Conservation (phyloP, 106 monocot species). For the Xerophyta viscosa region DNA sequence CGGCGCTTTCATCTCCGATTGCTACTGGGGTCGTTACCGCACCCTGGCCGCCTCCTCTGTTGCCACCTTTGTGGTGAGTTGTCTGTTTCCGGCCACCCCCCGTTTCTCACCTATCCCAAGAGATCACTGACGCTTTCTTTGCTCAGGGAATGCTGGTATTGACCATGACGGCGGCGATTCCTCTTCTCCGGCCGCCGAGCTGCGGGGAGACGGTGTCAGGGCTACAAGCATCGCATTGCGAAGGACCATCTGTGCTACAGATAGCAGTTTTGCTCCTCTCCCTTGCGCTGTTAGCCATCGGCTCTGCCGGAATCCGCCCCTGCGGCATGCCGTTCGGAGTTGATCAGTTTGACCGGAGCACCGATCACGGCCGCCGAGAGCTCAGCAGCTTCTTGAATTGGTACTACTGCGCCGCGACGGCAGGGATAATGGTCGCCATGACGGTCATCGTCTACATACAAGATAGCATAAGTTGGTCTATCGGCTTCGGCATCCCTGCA, state of each 20-base stretch:
- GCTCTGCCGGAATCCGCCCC: conserved; percentile 31
- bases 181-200: conserved; percentile 14
- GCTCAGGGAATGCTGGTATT: conserved; percentile 51
- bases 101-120: too few species aligned
- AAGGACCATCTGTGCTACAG: conserved; percentile 13
- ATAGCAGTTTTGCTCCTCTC: conserved; percentile 23
- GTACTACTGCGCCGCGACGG: conserved; percentile 60
- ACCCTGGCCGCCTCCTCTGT: conserved; percentile 26
- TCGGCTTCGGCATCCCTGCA: conserved; percentile 51
- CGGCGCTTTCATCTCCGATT: conserved; percentile 45
- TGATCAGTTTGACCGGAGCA: conserved; percentile 47
- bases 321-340: conserved; percentile 49
- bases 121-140: too few species aligned
- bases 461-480: conserved; percentile 53
- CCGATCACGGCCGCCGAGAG: conserved; percentile 18
- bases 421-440: conserved; percentile 23
- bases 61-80: conserved; percentile 26
- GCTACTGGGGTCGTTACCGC: conserved; percentile 33
- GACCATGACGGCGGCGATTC: conserved; percentile 32
- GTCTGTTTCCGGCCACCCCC: too few species aligned
- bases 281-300: conserved; percentile 22
- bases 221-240: conserved; percentile 3
- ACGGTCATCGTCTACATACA: conserved; percentile 69
- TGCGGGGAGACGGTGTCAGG: conserved; percentile 1
- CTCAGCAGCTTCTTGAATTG: conserved; percentile 83